Percentiles rank a stretch among this genome's conserved stretches.
These are phyloP conservation scores for Aspergillus japonicus DNA, from an alignment of 2,329 filamentous ascomycete genomes.

Conservation along the genomic window DNA sequence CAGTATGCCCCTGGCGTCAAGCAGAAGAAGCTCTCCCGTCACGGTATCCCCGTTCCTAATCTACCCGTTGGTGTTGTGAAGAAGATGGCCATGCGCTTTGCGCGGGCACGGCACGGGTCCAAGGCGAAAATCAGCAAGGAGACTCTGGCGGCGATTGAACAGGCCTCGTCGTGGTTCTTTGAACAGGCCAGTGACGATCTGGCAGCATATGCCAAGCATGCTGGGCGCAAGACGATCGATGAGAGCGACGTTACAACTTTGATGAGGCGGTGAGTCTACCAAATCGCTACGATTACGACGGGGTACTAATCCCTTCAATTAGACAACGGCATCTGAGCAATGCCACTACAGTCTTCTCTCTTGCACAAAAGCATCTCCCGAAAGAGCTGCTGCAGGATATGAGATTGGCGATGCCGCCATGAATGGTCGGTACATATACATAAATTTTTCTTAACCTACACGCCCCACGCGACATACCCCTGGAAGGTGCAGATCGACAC, in stretches of 20 bases:
- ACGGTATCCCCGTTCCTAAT: slow-evolving; percentile 73
- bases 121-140: slow-evolving; percentile 72
- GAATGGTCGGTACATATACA: slow-evolving; percentile 24
- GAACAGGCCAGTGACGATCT: slow-evolving; percentile 82
- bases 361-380: slow-evolving; percentile 80
- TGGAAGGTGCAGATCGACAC: slow-evolving; percentile 11
- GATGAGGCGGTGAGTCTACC: slow-evolving; percentile 69
- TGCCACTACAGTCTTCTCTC: slow-evolving; percentile 73
- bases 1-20: slow-evolving; percentile 35
- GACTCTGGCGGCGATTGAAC: slow-evolving; percentile 69
- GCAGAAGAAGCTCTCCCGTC: slow-evolving; percentile 62
- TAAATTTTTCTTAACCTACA: slow-evolving; percentile 14
- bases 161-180: slow-evolving; percentile 88
- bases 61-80: slow-evolving; percentile 74
- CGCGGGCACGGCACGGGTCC: slow-evolving; percentile 63
- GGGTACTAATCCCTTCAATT: slow-evolving; percentile 35
- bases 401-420: slow-evolving; percentile 45
- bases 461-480: slow-evolving; percentile 40
- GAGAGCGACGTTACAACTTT: slow-evolving; percentile 78
- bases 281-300: background rate
- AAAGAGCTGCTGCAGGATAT: slow-evolving; percentile 80
- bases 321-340: slow-evolving; percentile 76
- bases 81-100: slow-evolving; percentile 62
- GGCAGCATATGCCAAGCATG: slow-evolving; percentile 75
- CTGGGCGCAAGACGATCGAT: slow-evolving; percentile 79